phyloP scores from a whole-genome alignment of 495 filamentous ascomycete genomes.

The Aspergillus haitiensis region DNA sequence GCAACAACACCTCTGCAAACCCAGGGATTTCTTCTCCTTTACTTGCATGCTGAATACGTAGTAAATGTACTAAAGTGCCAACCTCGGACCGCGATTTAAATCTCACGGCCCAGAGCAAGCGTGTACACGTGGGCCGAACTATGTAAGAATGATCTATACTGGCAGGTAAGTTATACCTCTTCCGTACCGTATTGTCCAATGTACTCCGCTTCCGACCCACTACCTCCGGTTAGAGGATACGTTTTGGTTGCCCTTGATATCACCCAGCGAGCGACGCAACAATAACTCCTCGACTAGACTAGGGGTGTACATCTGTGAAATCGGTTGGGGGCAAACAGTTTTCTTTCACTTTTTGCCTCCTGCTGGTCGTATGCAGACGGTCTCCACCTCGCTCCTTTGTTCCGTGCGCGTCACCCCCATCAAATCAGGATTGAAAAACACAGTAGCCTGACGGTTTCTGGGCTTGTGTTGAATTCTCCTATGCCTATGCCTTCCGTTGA shows the following conservation, averaged over 20 bases:
- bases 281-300: conserved; percentile 1
- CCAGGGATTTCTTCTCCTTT: neutral
- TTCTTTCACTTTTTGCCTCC: neutral
- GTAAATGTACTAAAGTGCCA: neutral
- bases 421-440: conserved; percentile 21
- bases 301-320: neutral
- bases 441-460: conserved; percentile 31
- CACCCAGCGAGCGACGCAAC: conserved; percentile 13
- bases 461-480: conserved; percentile 14
- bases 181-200: neutral
- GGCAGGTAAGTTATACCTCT: no score
- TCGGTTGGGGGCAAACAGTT: neutral
- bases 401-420: neutral
- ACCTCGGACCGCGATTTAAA: conserved; percentile 13
- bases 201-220: conserved; percentile 7
- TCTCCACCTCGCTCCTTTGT: conserved; percentile 7
- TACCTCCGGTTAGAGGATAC: conserved; percentile 2
- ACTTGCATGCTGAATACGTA: neutral
- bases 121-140: conserved; percentile 20
- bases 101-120: neutral
- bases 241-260: conserved; percentile 4
- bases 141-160: no score
- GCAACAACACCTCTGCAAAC: neutral
- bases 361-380: conserved; percentile 2
- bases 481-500: neutral